Evolutionary conservation across 495 filamentous ascomycete species (phyloP).

Genomic region (Trichoderma asperelloides): DNA sequence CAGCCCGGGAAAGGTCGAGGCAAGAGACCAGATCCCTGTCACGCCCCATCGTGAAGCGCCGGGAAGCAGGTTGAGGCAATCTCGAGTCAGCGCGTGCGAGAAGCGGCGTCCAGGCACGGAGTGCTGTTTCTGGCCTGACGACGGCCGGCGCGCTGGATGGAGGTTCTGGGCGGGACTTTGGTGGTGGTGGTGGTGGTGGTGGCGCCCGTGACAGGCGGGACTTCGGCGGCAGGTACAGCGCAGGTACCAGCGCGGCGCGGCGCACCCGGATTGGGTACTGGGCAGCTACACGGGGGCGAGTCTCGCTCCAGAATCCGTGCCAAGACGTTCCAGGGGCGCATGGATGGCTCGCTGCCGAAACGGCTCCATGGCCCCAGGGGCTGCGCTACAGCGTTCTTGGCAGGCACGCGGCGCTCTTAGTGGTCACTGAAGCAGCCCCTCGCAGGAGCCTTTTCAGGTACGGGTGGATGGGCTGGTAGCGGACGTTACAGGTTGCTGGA

Average conservation of each 20-base stretch:
- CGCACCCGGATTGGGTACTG: not conserved
- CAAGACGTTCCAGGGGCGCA: constrained; percentile 1
- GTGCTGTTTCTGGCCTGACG: no score
- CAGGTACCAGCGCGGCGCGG: not conserved
- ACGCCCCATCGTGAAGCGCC: not conserved
- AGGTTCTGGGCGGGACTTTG: no score
- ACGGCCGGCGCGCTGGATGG: not conserved
- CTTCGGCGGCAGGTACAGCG: not conserved
- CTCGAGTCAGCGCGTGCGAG: not conserved
- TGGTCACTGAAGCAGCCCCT: not conserved
- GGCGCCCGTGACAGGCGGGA: not conserved
- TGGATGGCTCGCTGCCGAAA: constrained; percentile 7
- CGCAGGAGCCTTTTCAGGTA: not conserved
- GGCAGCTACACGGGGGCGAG: no score
- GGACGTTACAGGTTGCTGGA: not conserved
- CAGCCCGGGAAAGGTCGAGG: not conserved
- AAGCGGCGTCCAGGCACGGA: not conserved
- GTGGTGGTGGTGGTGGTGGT: no score
- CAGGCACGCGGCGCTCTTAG: not conserved
- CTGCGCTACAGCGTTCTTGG: constrained; percentile 5
- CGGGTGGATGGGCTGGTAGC: not conserved
- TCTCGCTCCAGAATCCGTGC: not conserved
- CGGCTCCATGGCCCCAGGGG: not conserved
- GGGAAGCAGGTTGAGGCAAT: not conserved
- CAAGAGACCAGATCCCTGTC: not conserved